Conservation (phyloP, 768 basidiomycete species). For the Tulasnella sp. region DNA sequence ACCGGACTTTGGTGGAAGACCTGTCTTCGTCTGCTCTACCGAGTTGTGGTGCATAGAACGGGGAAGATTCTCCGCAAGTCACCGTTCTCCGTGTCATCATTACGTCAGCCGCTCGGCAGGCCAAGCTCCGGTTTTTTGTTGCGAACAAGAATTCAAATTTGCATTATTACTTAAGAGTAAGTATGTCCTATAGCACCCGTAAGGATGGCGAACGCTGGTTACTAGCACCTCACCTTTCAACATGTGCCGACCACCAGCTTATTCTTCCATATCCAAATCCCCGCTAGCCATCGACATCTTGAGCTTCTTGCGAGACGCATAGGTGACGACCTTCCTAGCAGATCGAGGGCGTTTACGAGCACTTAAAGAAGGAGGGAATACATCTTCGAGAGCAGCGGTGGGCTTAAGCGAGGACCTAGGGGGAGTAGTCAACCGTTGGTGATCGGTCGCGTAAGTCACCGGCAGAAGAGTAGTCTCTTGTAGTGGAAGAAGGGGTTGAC, state of each 20-base stretch:
- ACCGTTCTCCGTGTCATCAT: slow-evolving; percentile 1
- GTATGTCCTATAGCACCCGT: neutral
- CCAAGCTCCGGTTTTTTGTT: neutral
- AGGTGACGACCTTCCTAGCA: neutral
- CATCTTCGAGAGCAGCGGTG: neutral
- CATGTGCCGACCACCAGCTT: neutral
- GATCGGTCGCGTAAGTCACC: neutral
- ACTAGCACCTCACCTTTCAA: neutral
- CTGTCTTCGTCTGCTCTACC: neutral
- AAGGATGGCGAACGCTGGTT: neutral
- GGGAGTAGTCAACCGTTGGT: neutral
- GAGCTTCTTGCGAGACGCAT: slow-evolving; percentile 14
- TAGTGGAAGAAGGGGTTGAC: neutral
- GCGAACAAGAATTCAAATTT: neutral
- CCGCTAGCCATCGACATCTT: slow-evolving; percentile 26
- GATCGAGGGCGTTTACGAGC: neutral
- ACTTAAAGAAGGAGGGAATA: neutral
- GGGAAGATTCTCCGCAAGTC: neutral
- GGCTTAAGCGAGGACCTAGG: neutral
- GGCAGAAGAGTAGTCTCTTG: neutral
- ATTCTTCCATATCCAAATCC: slow-evolving; percentile 16
- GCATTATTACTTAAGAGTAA: neutral
- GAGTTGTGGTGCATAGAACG: neutral
- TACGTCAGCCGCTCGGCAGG: neutral
- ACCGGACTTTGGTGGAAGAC: neutral